phyloP scores from a whole-genome alignment of 306 rosid species.

The Urtica urens region DNA sequence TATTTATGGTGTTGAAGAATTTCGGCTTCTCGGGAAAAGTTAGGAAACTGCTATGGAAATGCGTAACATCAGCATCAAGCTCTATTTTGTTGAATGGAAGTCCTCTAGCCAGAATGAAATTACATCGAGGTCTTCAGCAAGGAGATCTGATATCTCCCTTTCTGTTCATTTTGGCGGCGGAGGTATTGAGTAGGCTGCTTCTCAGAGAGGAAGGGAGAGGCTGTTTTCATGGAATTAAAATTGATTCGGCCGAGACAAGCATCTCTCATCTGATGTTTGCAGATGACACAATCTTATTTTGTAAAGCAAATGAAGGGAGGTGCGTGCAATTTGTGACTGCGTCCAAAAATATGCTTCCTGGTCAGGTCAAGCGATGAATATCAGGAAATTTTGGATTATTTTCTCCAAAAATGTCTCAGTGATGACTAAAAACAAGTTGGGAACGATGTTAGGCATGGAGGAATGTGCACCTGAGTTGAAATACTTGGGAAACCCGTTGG shows the following conservation, averaged over 20 bases:
- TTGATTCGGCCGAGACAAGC: neutral
- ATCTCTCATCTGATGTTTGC: neutral
- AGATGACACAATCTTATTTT: neutral
- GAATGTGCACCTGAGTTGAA: no score
- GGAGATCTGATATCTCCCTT: neutral
- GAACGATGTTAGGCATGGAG: no score
- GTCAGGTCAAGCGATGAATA: no score
- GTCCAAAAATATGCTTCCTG: no score
- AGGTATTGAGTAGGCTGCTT: neutral
- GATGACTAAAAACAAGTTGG: no score
- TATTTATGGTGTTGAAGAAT: no score
- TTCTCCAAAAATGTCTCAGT: no score
- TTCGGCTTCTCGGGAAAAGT: no score
- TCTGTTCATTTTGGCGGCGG: neutral
- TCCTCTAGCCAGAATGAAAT: neutral
- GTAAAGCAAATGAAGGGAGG: no score
- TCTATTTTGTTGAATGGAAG: neutral
- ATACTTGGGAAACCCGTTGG: no score
- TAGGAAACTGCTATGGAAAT: neutral
- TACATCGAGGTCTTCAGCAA: neutral
- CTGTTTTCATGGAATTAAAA: neutral
- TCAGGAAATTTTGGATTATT: no score
- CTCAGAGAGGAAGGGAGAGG: neutral
- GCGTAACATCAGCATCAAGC: neutral
- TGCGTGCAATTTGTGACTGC: no score